Base-by-base conservation (phyloP, 1,284 basidiomycete species). In the Trametes versicolor region DNA sequence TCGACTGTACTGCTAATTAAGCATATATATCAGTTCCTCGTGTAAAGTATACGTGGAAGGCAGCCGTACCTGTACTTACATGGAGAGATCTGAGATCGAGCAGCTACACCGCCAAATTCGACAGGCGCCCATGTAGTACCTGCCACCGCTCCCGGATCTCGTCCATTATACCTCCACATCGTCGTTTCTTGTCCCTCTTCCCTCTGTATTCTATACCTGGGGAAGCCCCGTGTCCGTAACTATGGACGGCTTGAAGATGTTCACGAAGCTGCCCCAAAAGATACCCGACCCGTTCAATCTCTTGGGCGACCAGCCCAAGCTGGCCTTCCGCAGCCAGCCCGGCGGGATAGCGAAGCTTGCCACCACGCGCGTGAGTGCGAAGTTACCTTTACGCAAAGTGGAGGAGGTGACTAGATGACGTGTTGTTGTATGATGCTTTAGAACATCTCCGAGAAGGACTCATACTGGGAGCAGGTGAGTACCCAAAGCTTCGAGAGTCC, bases 231-330 rank as follows among this genome's bases (percentile, higher is more conserved):
- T 9, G 9, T 23, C 29, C 25, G 1, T 25, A 27, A 29, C 29
- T 4, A 69, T 69, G 68, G 68, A 69, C 47, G 58, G 65, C 59
- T 37, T 69, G 36, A 69, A 62, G 49, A 80, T 81, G 77, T 75
- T 82, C 55, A 76, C 88, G 17, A 90, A 83, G 69, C 78, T 93
- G 61, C 91, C 91, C 15, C 88, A 89, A 72, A 87, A 84, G 70
- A 81, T 94, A 57, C 85, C 87, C 19, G 87, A 90, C 19, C 91
- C 92, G n/a, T 89, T 94, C 76, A 88, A 89, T n/a, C 75, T 94
- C n/a, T 77, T 94, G 27, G 89, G 90, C 12, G 94, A 97, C 75
- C 93, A 95, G 74, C 88, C 93, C 36, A 96, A 96, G 77, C 87
- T 97, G 27, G 89, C 91, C 23, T 97, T 97, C 77, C 88, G 93